phyloP scores from a whole-genome alignment of 1,284 basidiomycete genomes.

The Ceratobasidium theobromae region DNA sequence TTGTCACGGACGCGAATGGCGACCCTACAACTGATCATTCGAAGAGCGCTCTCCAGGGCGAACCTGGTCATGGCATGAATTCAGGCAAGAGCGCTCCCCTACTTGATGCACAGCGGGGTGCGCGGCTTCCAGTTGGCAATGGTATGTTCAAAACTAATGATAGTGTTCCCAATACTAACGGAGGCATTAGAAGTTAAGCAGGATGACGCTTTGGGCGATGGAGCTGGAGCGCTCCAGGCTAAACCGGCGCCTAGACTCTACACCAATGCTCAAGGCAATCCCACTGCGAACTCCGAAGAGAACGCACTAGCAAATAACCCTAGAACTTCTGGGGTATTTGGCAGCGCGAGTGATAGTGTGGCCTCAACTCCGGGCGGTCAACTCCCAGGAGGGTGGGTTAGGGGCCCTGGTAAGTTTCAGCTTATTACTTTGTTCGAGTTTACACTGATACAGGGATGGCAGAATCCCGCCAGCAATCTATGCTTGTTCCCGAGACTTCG shows the following conservation, averaged over 20 bases:
- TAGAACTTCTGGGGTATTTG: neutral
- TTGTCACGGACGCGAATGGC: slow-evolving; percentile 17
- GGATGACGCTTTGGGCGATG: neutral
- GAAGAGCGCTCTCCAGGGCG: neutral
- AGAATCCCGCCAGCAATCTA: slow-evolving; percentile 12
- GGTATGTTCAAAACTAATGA: neutral
- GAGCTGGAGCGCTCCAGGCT: neutral
- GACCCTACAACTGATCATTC: slow-evolving; percentile 7
- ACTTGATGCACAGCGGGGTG: neutral
- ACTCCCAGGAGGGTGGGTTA: slow-evolving; percentile 24
- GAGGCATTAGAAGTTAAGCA: too few species aligned
- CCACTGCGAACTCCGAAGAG: neutral
- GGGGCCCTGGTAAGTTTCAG: neutral
- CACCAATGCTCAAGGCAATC: slow-evolving; percentile 7
- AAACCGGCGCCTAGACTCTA: neutral
- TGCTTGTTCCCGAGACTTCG: neutral
- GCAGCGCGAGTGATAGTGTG: neutral
- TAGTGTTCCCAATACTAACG: too few species aligned
- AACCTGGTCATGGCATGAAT: slow-evolving; percentile 6
- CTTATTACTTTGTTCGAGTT: neutral
- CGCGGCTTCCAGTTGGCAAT: neutral
- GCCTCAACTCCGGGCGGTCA: slow-evolving; percentile 8
- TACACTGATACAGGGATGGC: neutral
- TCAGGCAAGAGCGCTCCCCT: neutral
- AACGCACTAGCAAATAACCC: slow-evolving; percentile 8